These are phyloP conservation scores for Cordyceps cicadae DNA, from an alignment of 2,329 filamentous ascomycete genomes.

Conservation along the genomic window DNA sequence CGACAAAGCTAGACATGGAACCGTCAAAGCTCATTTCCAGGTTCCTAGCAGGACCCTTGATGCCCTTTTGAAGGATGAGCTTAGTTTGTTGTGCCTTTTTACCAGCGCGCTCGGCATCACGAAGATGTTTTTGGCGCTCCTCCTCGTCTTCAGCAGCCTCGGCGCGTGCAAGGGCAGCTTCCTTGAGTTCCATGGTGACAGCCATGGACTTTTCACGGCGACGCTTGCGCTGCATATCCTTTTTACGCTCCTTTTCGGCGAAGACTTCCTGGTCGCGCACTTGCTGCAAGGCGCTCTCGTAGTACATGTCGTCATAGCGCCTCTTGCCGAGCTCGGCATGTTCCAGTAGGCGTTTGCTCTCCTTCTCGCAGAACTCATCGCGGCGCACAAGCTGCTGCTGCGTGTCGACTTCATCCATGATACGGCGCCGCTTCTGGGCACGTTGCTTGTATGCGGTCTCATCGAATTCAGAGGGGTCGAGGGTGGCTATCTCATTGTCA, in stretches of 20 bases:
- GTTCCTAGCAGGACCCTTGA: slow-evolving; percentile 64
- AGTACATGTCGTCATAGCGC: slow-evolving; percentile 68
- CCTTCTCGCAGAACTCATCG: slow-evolving; percentile 49
- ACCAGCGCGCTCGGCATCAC: slow-evolving; percentile 80
- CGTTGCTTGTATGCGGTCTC: slow-evolving; percentile 45
- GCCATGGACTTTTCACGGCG: slow-evolving; percentile 94
- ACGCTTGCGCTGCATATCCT: slow-evolving; percentile 98
- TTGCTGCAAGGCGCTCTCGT: slow-evolving; percentile 72
- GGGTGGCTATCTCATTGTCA: slow-evolving; percentile 38
- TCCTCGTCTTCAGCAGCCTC: slow-evolving; percentile 71
- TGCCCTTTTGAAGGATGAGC: slow-evolving; percentile 76
- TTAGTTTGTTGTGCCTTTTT: slow-evolving; percentile 91
- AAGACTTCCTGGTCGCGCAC: slow-evolving; percentile 85
- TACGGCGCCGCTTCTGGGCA: slow-evolving; percentile 58
- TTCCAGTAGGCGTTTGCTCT: slow-evolving; percentile 53
- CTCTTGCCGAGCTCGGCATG: slow-evolving; percentile 66
- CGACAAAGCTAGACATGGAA: slow-evolving; percentile 73
- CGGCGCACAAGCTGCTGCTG: slow-evolving; percentile 56
- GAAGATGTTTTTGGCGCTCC: slow-evolving; percentile 71
- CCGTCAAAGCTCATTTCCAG: slow-evolving; percentile 76
- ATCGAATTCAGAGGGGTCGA: slow-evolving; percentile 35
- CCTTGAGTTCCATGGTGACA: slow-evolving; percentile 83
- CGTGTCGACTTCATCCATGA: slow-evolving; percentile 56
- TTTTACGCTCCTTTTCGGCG: slow-evolving; percentile 97
- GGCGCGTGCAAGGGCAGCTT: slow-evolving; percentile 70